Base-by-base conservation (phyloP, 495 filamentous ascomycete genomes). In the Lepraria neglecta region DNA sequence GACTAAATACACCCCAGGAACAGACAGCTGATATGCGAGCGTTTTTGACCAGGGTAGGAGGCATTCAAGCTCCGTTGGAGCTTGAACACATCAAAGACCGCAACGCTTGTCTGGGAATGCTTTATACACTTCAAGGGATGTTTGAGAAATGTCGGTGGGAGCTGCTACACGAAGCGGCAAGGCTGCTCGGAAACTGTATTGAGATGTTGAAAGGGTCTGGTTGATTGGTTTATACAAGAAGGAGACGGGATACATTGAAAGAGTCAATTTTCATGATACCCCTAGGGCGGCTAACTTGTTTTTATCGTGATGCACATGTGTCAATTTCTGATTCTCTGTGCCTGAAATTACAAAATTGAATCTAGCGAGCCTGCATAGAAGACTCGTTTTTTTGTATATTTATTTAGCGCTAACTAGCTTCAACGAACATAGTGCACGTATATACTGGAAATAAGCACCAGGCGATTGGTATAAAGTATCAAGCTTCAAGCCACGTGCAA, bases 81-180 rank as follows among this genome's bases (percentile, higher is more conserved):
- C 78, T 98, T 51, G 84, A 87, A 64, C 71, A 74, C 33, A 83
- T 92, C 76, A 79, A 78, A 50, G 87, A 89, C 21, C 83, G 92
- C 62, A 97, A 95, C 70, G 82, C 80, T 28, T 96, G 88, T 70
- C 79, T 90, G 59, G 89, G 92, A 1, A 68, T 98, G 73, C 75
- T 98, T 60, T 78, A 94, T 74, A 82, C 96, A 28, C 74, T 98
- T 47, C 84, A 87, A 45, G 86, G 90, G 64, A 86, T 86, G 61
- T 97, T 97, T 71, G 75, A 79, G 59, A 84, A 85, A 67, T 87
- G 91, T 44, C 79, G 92, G 58, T 98, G 94, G 94, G 91, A 97
- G 74, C 72, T 98, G 63, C 75, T 97, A 58, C 84, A 89, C 54
- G 94, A 98, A 72, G 94, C 91, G 50, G 85, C 86, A 53, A 84